Base-by-base conservation (phyloP, 257 asterid genomes). In the Gardenia jasminoides region DNA sequence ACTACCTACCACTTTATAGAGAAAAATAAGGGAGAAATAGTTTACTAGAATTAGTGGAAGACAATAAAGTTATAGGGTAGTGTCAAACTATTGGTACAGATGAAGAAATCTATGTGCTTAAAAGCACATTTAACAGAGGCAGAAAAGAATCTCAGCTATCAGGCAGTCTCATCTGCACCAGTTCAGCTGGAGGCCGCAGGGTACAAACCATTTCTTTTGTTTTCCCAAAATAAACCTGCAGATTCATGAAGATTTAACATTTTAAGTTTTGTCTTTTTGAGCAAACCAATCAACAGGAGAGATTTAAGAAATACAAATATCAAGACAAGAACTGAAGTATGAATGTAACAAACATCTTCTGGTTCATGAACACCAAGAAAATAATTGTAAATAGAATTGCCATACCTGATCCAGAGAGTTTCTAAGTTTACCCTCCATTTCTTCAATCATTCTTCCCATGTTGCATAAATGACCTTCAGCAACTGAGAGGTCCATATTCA, bases 171-270 rank as follows among this genome's bases (percentile, higher is more conserved):
- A 82, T 84, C 80, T 89, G 89, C 75, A 89, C 83, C 76, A 90
- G 83, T 88, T 96, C 99, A 46, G 91, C 33, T 11, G 98, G 99
- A 19, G 99, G 99, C 72, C 99, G 92, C 75, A 93, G 80, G 24
- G 93, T 92, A 83, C 99, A 96, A 85, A 96, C 97, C 99, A 96
- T 96, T 90, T 96, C 99, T 77, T 91, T 96, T 28, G 99, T 96
- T 92, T 96, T 96, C 82, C 98, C 99, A 80, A 93, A 93, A 82
- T 96, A 96, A 79, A 96, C 98, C 98, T 96, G 90, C 78, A 83
- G 68, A 75, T 67, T 67, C 20, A 39, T 30, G 33, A 39, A 6
- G 17, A 3, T 16, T 79, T 48, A 65, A 28, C 61, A 76, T 58
- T 48, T 69, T 80, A 5, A 52, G 36, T 67, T 77, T n/a, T 22